Evolutionary conservation across 345 rosid genomes (phyloP), one percentile per base, ranked within the genome.

Genomic region (Isatis tinctoria): DNA sequence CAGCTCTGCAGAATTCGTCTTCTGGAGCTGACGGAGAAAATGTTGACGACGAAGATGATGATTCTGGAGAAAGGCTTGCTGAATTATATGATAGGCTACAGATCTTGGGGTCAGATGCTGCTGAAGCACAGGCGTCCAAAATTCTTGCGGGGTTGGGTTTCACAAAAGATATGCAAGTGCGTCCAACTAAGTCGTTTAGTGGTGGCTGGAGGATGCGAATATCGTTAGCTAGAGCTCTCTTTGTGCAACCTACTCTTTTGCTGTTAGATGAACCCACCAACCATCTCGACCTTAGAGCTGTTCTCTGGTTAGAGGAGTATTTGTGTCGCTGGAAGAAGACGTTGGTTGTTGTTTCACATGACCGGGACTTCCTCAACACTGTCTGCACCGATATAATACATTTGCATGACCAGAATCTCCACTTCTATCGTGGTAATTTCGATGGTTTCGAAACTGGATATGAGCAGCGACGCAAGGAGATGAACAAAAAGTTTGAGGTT

Each of bases 151-250:
- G 99, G 69, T 77, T 95, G 71, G 97, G 98, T 71, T 90, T 94
- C 75, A 87, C 93, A 48, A 94, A 88, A 79, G 90, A 87, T 5
- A 94, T 91, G 98, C 97, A 91, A 71, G 88, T 67, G 30, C 88
- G 93, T 47, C 81, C 93, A 8, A 94, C 98, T 14, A 63, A 60
- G 74, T 91, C 96, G 3, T 95, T 95, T 77, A 92, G 97, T 76
- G 99, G 97, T 81, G 99, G 99, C 17, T 95, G 97, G 99, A 90
- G 99, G 83, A 95, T 95, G 98, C 82, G 98, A 74, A 91, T 94
- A 69, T 91, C 98, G 3, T 75, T 94, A 69, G 98, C 97, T 8
- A 82, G 98, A 80, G 98, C 99, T 54, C 93, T 94, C 45, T 94
- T 94, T 77, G 86, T 94, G 78, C 97, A 91, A 24, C 99, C 97